Base-by-base conservation (phyloP, 1,284 basidiomycete genomes). In the Sparassis latifolia region DNA sequence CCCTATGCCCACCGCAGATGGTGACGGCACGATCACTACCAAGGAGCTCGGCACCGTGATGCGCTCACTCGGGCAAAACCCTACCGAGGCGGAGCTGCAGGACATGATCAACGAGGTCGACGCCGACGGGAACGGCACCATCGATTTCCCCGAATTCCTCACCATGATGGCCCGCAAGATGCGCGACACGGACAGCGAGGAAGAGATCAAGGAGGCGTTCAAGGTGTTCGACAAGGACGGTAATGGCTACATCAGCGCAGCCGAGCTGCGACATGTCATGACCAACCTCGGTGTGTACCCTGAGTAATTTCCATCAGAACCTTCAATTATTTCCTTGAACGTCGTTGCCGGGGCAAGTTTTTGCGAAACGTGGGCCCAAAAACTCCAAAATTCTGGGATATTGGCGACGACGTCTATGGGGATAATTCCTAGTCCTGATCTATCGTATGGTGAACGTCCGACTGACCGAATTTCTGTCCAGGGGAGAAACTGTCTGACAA, bases 81-180 rank as follows among this genome's bases (percentile, higher is more conserved):
- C 94, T 2, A 96, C 93, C 49, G 92, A 97, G 68, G 89, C 89
- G 3, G 94, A 98, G 73, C 79, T 97, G 45, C 87, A 92, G 69
- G 93, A 96, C 75, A 97, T 97, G 92, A 94, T 95, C 78, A 92
- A 91, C 74, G 90, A 94, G 72, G 90, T 92, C 54, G 87, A 89
- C 63, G 80, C 76, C 20, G 84, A 86, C 65, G 77, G 82, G 42
- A 85, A 86, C 63, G 94, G 93, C 56, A 92, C 91, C 56, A 97
- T 97, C 71, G 95, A 97, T 72, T 97, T 97, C 71, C 86, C 89
- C 56, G 93, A 95, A 66, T 93, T 95, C 76, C 74, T 96, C 60
- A 91, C 89, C 55, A 93, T 97, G 85, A 97, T 97, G 94, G 90
- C 91, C 47, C 84, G 92, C 66, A 93, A 93, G 76, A 94, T 96